Evolutionary conservation across 805 yeast species (phyloP).

Genomic region (Monosporozyma servazzii): DNA sequence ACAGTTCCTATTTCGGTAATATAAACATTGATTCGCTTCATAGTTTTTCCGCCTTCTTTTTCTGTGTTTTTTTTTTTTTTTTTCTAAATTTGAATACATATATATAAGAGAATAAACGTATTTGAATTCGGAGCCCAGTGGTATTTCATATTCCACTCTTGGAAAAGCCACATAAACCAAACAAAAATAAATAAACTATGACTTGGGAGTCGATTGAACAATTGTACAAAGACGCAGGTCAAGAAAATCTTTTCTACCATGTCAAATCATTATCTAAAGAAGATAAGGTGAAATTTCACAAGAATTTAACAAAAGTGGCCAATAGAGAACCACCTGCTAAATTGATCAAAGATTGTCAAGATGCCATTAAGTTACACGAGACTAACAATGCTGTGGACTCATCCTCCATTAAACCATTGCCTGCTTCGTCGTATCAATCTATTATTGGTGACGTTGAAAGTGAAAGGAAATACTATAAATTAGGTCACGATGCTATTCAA

Average conservation of each 20-base stretch:
- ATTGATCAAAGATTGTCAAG: slow-evolving; percentile 32
- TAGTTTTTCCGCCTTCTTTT: background rate
- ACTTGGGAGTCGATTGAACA: slow-evolving; percentile 2
- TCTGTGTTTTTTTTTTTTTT: background rate
- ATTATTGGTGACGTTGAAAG: slow-evolving; percentile 30
- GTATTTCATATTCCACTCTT: background rate
- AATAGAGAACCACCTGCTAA: slow-evolving; percentile 12
- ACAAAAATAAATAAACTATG: background rate
- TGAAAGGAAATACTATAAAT: slow-evolving; percentile 34
- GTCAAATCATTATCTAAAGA: slow-evolving; percentile 33
- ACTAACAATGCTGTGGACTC: slow-evolving; percentile 19
- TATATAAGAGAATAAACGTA: background rate
- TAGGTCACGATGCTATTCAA: slow-evolving; percentile 63
- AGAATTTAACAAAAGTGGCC: slow-evolving; percentile 23
- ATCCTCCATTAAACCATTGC: slow-evolving; percentile 39
- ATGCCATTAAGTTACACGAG: slow-evolving; percentile 35
- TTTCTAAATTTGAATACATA: background rate
- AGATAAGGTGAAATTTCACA: slow-evolving; percentile 32
- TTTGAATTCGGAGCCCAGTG: background rate
- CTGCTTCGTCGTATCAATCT: slow-evolving; percentile 44
- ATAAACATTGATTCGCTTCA: background rate
- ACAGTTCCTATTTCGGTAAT: background rate
- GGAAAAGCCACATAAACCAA: background rate
- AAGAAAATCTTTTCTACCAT: slow-evolving; percentile 43
- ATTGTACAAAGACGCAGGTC: slow-evolving; percentile 35